Base-by-base conservation (phyloP, 805 yeast genomes). In the Saccharomycopsis fibuligera region DNA sequence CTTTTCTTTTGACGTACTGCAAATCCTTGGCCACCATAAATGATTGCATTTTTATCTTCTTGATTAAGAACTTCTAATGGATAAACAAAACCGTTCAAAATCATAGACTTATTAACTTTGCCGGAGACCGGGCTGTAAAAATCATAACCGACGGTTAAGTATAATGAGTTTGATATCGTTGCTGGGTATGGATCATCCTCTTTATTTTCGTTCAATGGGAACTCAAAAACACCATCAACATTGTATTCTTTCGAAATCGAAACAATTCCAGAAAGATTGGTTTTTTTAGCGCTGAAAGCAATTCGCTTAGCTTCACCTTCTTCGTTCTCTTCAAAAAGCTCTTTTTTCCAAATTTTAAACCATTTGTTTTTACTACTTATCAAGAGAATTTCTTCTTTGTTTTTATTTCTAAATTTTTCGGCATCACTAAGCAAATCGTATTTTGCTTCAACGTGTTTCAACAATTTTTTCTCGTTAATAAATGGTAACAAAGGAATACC, bases 401-500 rank as follows among this genome's bases (percentile, higher is more conserved):
- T 71, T 6, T 82, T 75, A 59, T 91, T 85, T 66, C 96, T 72
- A 14, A 73, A 68, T 25, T 54, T 68, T 58, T 90, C 97, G n/a
- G 69, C 79, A 2, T 76, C 85, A 0, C 87, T 74, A 41, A 90
- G 68, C 35, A 68, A 64, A 2, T 73, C 67, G 60, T 90, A 90
- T 53, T 83, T 78, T 1, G 66, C 75, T 46, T 76, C 72, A 2
- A 89, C 95, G 3, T 79, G 81, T 16, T 70, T 67, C 46, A 90
- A 63, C 39, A 90, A 69, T 57, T 95, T 69, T n/a, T 64, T 64
- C 58, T 87, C 96, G 58, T 90, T 96, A 57, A 90, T 91, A 57
- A 90, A 90, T 0, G 98, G 97, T 48, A 90, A 68, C 36, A 90
- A 66, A 0, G 95, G 90, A 58, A 90, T 84, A 47, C 96, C 97